phyloP scores from a whole-genome alignment of 352 stramenopile genomes.

The Thalassiosira mediterranea region DNA sequence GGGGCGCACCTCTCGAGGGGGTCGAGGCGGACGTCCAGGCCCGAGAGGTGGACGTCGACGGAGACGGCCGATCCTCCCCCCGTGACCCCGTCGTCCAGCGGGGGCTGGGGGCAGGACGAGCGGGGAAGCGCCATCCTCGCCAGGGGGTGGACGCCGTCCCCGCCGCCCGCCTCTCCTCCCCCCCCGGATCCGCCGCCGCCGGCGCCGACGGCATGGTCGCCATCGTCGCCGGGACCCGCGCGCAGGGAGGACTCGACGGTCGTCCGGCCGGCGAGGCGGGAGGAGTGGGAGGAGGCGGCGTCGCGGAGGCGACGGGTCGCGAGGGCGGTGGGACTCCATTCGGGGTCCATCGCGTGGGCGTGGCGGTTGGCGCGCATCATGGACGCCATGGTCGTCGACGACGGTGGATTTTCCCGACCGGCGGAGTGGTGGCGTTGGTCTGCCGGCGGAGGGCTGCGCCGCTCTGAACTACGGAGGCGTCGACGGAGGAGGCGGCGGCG shows the following conservation, averaged over 20 bases:
- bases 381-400: too few species aligned
- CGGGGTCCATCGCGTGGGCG: too few species aligned
- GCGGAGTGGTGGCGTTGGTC: too few species aligned
- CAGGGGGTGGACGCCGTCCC: conserved; percentile 27
- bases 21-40: conserved; percentile 45
- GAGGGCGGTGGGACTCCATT: too few species aligned
- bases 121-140: conserved; percentile 24
- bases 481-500: too few species aligned
- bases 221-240: too few species aligned
- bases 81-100: conserved; percentile 43
- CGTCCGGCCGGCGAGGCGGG: conserved; percentile 27
- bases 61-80: conserved; percentile 41
- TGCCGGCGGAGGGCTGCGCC: too few species aligned
- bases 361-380: too few species aligned
- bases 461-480: too few species aligned
- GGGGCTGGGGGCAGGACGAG: conserved; percentile 43
- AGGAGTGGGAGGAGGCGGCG: conserved; percentile 18
- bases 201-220: background rate
- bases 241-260: conserved; percentile 31
- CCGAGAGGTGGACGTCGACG: conserved; percentile 38
- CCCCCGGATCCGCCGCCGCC: background rate
- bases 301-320: conserved; percentile 36
- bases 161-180: background rate
- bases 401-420: too few species aligned
- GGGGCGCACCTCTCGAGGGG: conserved; percentile 44